phyloP scores from a whole-genome alignment of 2,329 filamentous ascomycete genomes.

The Cercospora zeina region DNA sequence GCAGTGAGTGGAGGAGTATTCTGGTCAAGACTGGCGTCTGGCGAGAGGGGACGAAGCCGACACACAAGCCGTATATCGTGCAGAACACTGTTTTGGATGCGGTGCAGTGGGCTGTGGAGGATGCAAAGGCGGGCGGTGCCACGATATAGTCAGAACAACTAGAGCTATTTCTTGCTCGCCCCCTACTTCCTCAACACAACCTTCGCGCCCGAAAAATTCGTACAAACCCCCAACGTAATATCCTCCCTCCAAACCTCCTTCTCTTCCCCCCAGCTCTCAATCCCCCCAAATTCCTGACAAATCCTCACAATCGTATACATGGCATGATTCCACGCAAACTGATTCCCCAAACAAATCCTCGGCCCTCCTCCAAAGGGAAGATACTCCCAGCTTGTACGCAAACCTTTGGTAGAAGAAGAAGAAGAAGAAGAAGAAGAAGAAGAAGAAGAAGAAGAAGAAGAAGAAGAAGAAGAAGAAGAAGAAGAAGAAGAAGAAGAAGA shows the following conservation, averaged over 20 bases:
- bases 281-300: slow-evolving; percentile 4
- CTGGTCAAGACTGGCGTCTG: slow-evolving; percentile 82
- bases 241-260: slow-evolving; percentile 8
- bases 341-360: slow-evolving; percentile 22
- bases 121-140: slow-evolving; percentile 38
- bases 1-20: slow-evolving; percentile 74
- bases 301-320: slow-evolving; percentile 11
- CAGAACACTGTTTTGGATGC: slow-evolving; percentile 74
- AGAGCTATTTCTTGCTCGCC: neutral
- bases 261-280: neutral
- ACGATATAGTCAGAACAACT: neutral
- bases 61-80: slow-evolving; percentile 63
- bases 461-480: too few relatives aligned
- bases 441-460: too few relatives aligned
- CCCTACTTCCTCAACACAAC: slow-evolving; percentile 7
- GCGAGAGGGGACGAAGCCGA: slow-evolving; percentile 55
- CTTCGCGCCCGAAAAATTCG: slow-evolving; percentile 7
- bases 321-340: slow-evolving; percentile 13
- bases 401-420: too few relatives aligned
- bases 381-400: slow-evolving; percentile 17
- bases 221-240: slow-evolving; percentile 4
- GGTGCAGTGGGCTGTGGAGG: slow-evolving; percentile 72
- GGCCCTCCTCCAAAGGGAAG: slow-evolving; percentile 24
- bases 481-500: too few relatives aligned
- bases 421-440: too few relatives aligned